These are phyloP conservation scores for Fusarium beomiforme DNA, from an alignment of 2,329 filamentous ascomycete species.

Conservation along the genomic window DNA sequence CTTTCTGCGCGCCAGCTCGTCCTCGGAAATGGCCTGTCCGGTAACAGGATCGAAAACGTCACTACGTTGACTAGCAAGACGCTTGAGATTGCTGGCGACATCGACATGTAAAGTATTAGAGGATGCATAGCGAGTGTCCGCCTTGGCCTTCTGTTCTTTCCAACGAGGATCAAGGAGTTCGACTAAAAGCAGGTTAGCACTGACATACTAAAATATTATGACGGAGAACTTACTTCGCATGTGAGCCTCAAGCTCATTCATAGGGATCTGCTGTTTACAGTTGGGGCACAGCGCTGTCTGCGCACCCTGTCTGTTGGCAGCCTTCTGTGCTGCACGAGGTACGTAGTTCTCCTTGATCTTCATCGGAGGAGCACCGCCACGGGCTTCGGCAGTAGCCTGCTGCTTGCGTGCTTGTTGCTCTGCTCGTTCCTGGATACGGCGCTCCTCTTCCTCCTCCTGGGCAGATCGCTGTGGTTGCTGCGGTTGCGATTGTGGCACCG, in stretches of 20 bases:
- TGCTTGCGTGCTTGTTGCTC: slow-evolving; percentile 73
- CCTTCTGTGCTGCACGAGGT: slow-evolving; percentile 79
- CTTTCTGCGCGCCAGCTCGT: slow-evolving; percentile 80
- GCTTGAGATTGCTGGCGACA: slow-evolving; percentile 93
- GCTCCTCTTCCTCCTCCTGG: slow-evolving; percentile 71
- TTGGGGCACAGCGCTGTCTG: slow-evolving; percentile 87
- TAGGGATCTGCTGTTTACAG: slow-evolving; percentile 89
- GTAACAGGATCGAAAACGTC: slow-evolving; percentile 85
- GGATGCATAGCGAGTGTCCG: slow-evolving; percentile 83
- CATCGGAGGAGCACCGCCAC: slow-evolving; percentile 75
- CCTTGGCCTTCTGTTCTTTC: slow-evolving; percentile 94
- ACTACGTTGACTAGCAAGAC: slow-evolving; percentile 86
- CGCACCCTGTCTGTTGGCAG: slow-evolving; percentile 70
- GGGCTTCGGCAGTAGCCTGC: slow-evolving; percentile 81
- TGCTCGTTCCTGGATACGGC: slow-evolving; percentile 70
- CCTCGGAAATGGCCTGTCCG: slow-evolving; percentile 74
- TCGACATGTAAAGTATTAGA: slow-evolving; percentile 89
- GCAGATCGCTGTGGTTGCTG: slow-evolving; percentile 49
- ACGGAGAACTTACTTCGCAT: slow-evolving; percentile 75
- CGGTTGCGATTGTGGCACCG: slow-evolving; percentile 19
- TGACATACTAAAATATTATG: background rate
- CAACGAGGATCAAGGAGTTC: slow-evolving; percentile 93
- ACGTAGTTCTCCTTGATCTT: slow-evolving; percentile 95
- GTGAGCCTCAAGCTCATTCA: slow-evolving; percentile 88
- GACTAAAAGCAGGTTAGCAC: slow-evolving; percentile 64